Base-by-base conservation (phyloP, 148 eudicot genomes). In the Fagopyrum tataricum region DNA sequence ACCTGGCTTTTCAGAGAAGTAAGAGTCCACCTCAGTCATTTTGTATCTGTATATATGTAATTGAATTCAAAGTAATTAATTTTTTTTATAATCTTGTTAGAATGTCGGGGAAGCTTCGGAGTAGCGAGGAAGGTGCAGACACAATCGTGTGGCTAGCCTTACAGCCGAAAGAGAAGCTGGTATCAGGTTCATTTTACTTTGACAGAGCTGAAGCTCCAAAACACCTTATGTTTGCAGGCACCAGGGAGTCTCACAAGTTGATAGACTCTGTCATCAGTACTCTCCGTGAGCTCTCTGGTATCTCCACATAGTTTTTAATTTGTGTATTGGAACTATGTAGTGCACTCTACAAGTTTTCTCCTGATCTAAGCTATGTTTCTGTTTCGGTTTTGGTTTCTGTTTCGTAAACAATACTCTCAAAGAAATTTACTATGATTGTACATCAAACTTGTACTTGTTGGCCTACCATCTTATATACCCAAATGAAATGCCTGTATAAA, bases 121-220 rank as follows among this genome's bases (percentile, higher is more conserved):
- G 88, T 20, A 85, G 96, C 43, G 83, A 87, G 72, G 91, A 94
- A 90, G 98, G 97, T 40, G 98, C 97, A 6, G 98, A 94, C 52
- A 94, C 97, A 0, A 71, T 90, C 6, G 71, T 94, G 40, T 94
- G 97, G 98, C 74, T 94, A 75, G 96, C 97, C 74, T 79, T 84
- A 58, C 90, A 89, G 73, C 89, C 91, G 0, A 89, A 87, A 81
- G 93, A 91, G 61, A 89, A 87, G 73, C 73, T 94, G 70, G 81
- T 70, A 13, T 69, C 96, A 0, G 97, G 98, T 53, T 87, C 84
- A 42, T 87, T 94, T 71, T 91, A 94, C 81, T 94, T 94, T 75
- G 98, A 94, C 62, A 88, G 98, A 79, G 89, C 91, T 44, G 90
- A 84, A 85, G 98, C 96, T 2, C 84, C 97, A 15, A 89, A 94